A percentile compares a stretch with the other conserved stretches of the same genome.
phyloP scores from a whole-genome alignment of 768 basidiomycete genomes.

The Termitomyces sp. region DNA sequence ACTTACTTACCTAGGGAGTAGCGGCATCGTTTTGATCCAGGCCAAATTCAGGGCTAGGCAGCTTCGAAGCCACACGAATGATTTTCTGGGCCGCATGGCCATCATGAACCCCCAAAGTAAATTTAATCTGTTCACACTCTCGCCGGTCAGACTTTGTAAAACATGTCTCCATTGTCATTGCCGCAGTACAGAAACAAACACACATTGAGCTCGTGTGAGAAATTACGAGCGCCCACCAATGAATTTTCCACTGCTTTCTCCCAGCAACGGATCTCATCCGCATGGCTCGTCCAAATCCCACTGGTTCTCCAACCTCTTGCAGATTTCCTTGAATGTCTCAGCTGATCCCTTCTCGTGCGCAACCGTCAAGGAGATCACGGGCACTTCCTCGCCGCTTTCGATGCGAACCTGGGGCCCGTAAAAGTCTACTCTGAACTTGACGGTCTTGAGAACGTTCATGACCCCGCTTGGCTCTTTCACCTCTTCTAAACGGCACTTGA shows the following conservation, averaged over 20 bases:
- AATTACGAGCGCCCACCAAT: not conserved
- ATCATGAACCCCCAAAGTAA: not conserved
- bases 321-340: conserved; percentile 75
- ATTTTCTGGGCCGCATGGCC: not conserved
- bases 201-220: not conserved
- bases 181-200: not conserved
- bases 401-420: conserved; percentile 25
- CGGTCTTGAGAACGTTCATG: conserved; percentile 55
- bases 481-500: conserved; percentile 78
- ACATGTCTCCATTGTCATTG: not conserved
- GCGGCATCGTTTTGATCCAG: not conserved
- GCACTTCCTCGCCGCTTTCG: conserved; percentile 36
- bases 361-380: conserved; percentile 52
- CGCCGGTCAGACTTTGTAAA: not conserved
- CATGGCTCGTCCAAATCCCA: conserved; percentile 57
- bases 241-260: not conserved
- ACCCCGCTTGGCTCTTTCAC: conserved; percentile 48
- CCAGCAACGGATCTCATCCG: not conserved
- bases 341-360: conserved; percentile 85
- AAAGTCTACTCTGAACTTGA: conserved; percentile 82
- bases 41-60: not conserved
- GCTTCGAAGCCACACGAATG: not conserved
- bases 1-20: not conserved
- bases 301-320: conserved; percentile 52
- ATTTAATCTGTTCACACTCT: not conserved